Conservation (phyloP, 2,329 filamentous ascomycete species). For the Microdochium trichocladiopsis region DNA sequence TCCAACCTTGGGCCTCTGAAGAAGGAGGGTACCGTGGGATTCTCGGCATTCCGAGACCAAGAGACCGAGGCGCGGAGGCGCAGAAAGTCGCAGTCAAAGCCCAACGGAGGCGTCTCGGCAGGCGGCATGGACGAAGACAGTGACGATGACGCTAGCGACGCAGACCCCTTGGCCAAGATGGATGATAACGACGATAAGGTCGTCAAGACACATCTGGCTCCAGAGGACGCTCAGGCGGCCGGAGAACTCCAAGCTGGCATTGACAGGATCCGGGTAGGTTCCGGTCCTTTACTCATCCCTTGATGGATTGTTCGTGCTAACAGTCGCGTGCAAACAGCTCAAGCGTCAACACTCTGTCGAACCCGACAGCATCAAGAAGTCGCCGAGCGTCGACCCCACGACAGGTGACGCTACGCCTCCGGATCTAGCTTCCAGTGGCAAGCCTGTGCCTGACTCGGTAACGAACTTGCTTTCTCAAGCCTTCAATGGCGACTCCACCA, state of each 20-base stretch:
- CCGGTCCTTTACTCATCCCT: neutral
- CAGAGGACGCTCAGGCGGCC: conserved; percentile 65
- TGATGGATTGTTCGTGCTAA: conserved; percentile 11
- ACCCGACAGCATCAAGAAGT: conserved; percentile 44
- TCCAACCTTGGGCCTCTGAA: conserved; percentile 79
- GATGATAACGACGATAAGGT: conserved; percentile 58
- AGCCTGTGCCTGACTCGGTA: conserved; percentile 21
- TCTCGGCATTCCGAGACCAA: conserved; percentile 77
- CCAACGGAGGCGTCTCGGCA: conserved; percentile 43
- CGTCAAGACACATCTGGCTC: conserved; percentile 49
- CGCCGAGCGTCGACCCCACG: conserved; percentile 34
- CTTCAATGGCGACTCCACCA: conserved; percentile 33
- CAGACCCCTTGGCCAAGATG: conserved; percentile 55
- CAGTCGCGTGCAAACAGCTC: conserved; percentile 44
- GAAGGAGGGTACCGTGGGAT: conserved; percentile 80
- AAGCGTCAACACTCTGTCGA: conserved; percentile 76
- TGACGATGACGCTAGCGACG: conserved; percentile 64
- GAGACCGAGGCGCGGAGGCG: conserved; percentile 48
- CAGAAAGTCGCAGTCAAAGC: conserved; percentile 55
- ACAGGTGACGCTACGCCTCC: conserved; percentile 31
- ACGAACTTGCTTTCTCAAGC: conserved; percentile 32
- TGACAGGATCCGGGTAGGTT: conserved; percentile 69
- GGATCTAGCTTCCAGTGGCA: conserved; percentile 23
- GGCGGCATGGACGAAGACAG: conserved; percentile 62
- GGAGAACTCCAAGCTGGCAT: conserved; percentile 76